Percentiles rank a stretch among this genome's conserved stretches.
Evolutionary conservation across 1,284 basidiomycete genomes (phyloP).

Genomic region (Ceratobasidium sp.): DNA sequence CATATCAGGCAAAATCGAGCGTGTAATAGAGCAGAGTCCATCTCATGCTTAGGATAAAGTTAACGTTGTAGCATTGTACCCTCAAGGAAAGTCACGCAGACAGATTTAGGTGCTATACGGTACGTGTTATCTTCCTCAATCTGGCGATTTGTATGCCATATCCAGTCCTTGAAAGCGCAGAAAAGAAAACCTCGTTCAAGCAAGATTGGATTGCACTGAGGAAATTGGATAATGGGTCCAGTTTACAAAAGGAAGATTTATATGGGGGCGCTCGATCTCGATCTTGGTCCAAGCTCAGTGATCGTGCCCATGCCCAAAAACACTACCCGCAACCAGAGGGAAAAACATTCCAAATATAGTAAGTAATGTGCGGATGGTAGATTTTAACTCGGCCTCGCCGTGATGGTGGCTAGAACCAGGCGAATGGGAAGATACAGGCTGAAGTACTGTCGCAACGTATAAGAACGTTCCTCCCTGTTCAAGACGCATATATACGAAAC

Average conservation of each 20-base stretch:
- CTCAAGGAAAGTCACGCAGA: no score
- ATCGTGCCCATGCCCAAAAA: slow-evolving; percentile 65
- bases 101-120: no score
- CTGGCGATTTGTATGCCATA: no score
- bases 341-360: slow-evolving; percentile 79
- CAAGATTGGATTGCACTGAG: no score
- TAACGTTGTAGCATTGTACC: no score
- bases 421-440: slow-evolving; percentile 66
- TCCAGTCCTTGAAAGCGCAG: no score
- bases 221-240: no score
- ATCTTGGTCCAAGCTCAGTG: slow-evolving; percentile 1
- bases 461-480: slow-evolving; percentile 91
- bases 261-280: not conserved
- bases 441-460: slow-evolving; percentile 92
- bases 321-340: slow-evolving; percentile 68
- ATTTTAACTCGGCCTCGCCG: slow-evolving; percentile 59
- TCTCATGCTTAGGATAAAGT: no score
- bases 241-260: not conserved
- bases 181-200: no score
- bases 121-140: no score
- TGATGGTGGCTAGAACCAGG: slow-evolving; percentile 60
- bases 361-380: slow-evolving; percentile 66
- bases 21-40: no score
- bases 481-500: slow-evolving; percentile 12
- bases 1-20: no score